Conservation (phyloP, 805 yeast species). For the Sungouiozyma ichnusensis region DNA sequence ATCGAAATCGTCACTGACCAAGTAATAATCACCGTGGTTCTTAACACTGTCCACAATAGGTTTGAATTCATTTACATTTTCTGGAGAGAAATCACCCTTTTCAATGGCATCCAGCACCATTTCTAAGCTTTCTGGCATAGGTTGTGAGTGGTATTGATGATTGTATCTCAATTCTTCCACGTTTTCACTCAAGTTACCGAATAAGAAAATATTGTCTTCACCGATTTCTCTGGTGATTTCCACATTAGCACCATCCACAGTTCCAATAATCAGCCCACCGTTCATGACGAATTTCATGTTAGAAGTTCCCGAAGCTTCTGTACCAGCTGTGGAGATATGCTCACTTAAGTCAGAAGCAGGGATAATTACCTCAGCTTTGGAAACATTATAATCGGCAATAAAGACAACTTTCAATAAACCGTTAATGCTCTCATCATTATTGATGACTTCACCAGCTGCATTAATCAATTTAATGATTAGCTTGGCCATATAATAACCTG, state of each 20-base stretch:
- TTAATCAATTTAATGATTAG: conserved; percentile 78
- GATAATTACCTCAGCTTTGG: conserved; percentile 82
- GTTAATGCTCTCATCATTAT: conserved; percentile 63
- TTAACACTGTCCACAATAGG: conserved; percentile 60
- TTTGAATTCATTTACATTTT: conserved; percentile 46
- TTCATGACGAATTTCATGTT: conserved; percentile 92
- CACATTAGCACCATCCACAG: conserved; percentile 95
- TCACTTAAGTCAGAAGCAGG: conserved; percentile 89
- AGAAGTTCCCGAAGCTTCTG: conserved; percentile 93
- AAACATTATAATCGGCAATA: conserved; percentile 86
- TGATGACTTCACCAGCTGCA: conserved; percentile 70
- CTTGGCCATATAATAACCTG: conserved; percentile 96
- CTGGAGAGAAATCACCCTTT: conserved; percentile 60
- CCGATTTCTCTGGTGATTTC: conserved; percentile 92
- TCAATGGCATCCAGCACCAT: conserved; percentile 60
- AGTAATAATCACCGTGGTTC: conserved; percentile 72
- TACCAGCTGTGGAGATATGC: conserved; percentile 94
- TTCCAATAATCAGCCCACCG: conserved; percentile 90
- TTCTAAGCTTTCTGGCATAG: conserved; percentile 48
- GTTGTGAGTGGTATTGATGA: conserved; percentile 48
- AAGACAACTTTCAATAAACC: conserved; percentile 77
- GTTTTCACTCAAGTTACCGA: conserved; percentile 83
- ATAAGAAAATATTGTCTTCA: conserved; percentile 83
- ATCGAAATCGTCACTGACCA: conserved; percentile 84
- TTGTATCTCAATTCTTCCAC: conserved; percentile 77